Conservation (phyloP, 257 asterid species). For the Solanum piurae region DNA sequence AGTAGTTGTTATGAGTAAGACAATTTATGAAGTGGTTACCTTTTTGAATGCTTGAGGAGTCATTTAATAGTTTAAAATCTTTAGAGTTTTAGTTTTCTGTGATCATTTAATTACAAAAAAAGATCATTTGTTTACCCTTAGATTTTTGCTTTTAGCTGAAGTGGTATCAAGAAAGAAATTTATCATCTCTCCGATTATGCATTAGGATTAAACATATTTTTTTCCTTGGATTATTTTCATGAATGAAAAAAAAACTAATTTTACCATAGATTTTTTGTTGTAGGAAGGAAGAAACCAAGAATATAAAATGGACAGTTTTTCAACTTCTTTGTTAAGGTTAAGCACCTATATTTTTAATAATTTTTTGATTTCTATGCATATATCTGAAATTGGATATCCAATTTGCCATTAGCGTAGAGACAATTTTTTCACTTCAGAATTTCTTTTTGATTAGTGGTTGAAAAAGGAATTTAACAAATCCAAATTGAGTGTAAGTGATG, state of each 20-base stretch:
- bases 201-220: too few species aligned
- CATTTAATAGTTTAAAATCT: not conserved
- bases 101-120: not conserved
- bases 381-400: not conserved
- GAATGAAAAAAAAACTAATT: not conserved
- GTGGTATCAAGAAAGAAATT: not conserved
- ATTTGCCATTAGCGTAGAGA: too few species aligned
- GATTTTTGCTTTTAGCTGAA: not conserved
- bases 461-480: not conserved
- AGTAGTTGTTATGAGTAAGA: not conserved
- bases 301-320: not conserved
- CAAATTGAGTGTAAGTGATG: not conserved
- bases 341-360: not conserved
- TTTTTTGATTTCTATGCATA: not conserved
- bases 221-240: not conserved
- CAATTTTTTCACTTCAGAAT: not conserved
- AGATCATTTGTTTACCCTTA: not conserved
- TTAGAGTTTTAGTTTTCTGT: too few species aligned
- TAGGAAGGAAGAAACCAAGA: not conserved
- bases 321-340: not conserved
- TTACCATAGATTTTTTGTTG: not conserved
- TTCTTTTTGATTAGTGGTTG: not conserved
- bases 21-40: too few species aligned
- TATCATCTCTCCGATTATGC: not conserved
- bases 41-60: not conserved